Base-by-base conservation (phyloP, 208 protist genomes). In the Crithidia thermophila region DNA sequence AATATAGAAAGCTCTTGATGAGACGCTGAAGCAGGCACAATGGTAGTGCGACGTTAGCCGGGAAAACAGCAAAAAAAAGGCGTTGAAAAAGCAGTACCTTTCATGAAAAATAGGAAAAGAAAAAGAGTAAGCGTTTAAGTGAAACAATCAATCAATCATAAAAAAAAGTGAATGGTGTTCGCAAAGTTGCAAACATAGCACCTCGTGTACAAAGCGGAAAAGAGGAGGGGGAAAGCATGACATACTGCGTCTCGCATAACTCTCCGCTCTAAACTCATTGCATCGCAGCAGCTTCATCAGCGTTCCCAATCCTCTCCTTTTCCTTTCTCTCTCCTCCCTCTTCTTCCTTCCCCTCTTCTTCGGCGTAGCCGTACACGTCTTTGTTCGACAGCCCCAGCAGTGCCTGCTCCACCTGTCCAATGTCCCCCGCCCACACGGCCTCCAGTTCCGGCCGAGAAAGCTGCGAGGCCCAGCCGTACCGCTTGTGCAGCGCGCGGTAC, bases 401-500 rank as follows among this genome's bases (percentile, higher is more conserved):
- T 40, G 68, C 62, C 21, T 77, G 65, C 33, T 79, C 63, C 59
- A 67, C 49, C 57, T 65, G 71, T 50, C 23, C 75, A 53, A 72
- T 50, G 39, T 62, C 49, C 0, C 56, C 63, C 33, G 30, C 58
- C 60, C 39, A 75, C 27, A 59, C 63, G 27, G 72, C 72, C 20
- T 65, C 63, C 52, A 90, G 56, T 47, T 90, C 81, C 1, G 62
- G 64, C 7, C 49, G 34, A 27, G 69, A 77, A 23, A 83, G 82
- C 51, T 81, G 67, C 40, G 78, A 80, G 13, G 79, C 43, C 88
- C 84, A 90, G 8, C 65, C 51, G 37, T 94, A 90, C 0, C 82
- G 79, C 50, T 94, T 94, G 31, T 81, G 25, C 57, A 94, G 79
- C 5, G 81, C 83, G 21, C 88, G 84, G 40, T 84, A 94, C 59